Evolutionary conservation across 2,329 filamentous ascomycete species (phyloP), one percentile per base, ranked within the genome.

Genomic region (Chrysosporium keratinophilum): DNA sequence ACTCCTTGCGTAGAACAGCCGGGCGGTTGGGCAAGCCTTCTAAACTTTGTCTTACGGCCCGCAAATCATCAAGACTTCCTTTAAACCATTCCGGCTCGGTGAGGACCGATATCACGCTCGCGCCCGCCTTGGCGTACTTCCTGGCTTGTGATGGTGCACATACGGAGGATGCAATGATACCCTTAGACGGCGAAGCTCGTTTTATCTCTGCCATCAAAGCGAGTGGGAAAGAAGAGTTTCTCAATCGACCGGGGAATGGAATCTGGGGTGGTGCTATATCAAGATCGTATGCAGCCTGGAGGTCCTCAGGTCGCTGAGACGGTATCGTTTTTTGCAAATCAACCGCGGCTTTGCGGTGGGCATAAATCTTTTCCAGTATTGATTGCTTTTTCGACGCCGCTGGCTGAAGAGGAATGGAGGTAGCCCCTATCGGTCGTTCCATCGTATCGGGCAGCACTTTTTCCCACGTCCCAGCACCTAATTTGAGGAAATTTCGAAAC

Each of bases 81-180:
- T 96, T 97, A 77, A 98, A 98, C 93, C 93, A 98, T 65, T 97
- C 87, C 0, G 94, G 93, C 71, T 98, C 93, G 0, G 93, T 98
- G 45, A 98, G 79, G n/a, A 98, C 93, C 1, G 93, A 97, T 60
- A 98, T 98, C 39, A 95, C 88, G 67, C 91, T 97, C 46, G 93
- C 93, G 12, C 93, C 94, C 5, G 93, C 90, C 50, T 93, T 78
- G 9, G 94, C 93, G 68, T 98, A 98, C 61, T 85, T 88, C 59
- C 84, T 83, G 41, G 94, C 93, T 69, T 98, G 93, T 4, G 84
- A 82, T 20, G 93, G 89, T 9, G 93, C 93, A 62, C 86, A 93
- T 19, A 90, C 86, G 23, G 88, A 82, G 1, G 95, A 77, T 0
- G 90, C 88, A 58, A 98, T 97, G 39, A 94, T 81, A 19, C 93